Percentiles rank a stretch among this genome's conserved stretches.
These are phyloP conservation scores for Articulospora tetracladia DNA, from an alignment of 495 filamentous ascomycete species.

Conservation along the genomic window DNA sequence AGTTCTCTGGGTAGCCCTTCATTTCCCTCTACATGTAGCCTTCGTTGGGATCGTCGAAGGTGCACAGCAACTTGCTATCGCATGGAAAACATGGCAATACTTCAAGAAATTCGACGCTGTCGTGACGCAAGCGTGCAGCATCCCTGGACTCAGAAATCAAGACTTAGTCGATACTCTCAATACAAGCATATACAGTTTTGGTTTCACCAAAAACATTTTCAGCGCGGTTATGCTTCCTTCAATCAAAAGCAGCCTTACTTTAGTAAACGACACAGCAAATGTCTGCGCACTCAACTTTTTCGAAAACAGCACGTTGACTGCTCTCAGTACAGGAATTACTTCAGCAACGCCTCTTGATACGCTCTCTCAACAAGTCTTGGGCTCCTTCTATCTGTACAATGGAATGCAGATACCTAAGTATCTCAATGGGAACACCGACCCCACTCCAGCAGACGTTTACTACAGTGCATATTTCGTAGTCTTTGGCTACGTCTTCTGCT, in stretches of 20 bases:
- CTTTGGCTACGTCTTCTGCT: not conserved
- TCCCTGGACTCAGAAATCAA: not conserved
- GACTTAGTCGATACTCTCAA: not conserved
- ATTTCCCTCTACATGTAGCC: not conserved
- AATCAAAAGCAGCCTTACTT: not conserved
- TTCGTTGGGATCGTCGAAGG: not conserved
- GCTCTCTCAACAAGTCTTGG: not conserved
- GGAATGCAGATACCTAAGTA: not conserved
- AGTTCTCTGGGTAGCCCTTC: not conserved
- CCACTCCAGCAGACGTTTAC: not conserved
- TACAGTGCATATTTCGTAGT: not conserved
- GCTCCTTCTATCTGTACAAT: not conserved
- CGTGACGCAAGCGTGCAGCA: not conserved
- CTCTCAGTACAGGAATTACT: not conserved
- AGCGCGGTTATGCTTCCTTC: not conserved
- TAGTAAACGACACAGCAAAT: not conserved
- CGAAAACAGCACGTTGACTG: not conserved
- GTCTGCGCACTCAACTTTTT: not conserved
- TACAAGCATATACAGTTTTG: not conserved
- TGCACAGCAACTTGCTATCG: not conserved
- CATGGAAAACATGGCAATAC: not conserved
- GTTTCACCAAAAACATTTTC: not conserved
- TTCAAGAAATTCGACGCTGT: not conserved
- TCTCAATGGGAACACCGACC: not conserved
- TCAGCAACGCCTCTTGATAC: not conserved